Conservation (phyloP, 1,139 yeast species). For the Lodderomyces margitis region DNA sequence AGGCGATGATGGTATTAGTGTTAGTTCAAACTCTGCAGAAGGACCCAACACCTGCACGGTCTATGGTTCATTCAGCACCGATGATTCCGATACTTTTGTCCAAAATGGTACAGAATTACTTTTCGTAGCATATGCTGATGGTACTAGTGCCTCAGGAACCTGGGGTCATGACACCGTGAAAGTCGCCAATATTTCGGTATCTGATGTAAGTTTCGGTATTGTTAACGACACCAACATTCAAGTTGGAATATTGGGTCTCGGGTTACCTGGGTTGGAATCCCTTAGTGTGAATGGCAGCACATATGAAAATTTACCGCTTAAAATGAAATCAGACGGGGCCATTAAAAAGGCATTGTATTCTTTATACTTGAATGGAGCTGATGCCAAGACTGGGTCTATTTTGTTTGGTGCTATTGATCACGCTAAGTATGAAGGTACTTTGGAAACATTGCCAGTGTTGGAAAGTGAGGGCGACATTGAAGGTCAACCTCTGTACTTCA, state of each 20-base stretch:
- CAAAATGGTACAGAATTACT: slow-evolving; percentile 28
- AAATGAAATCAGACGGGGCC: slow-evolving; percentile 38
- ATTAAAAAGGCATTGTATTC: slow-evolving; percentile 48
- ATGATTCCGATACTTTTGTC: slow-evolving; percentile 30
- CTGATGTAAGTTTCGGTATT: slow-evolving; percentile 18
- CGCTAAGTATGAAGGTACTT: slow-evolving; percentile 24
- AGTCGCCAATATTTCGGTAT: slow-evolving; percentile 14
- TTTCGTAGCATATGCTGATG: slow-evolving; percentile 13
- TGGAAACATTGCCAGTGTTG: slow-evolving; percentile 13
- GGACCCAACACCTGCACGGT: slow-evolving; percentile 7
- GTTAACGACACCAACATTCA: slow-evolving; percentile 14
- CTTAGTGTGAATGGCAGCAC: slow-evolving; percentile 16
- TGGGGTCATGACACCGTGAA: slow-evolving; percentile 50
- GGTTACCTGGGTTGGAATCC: slow-evolving; percentile 20
- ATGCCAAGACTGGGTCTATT: slow-evolving; percentile 23
- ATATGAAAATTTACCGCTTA: slow-evolving; percentile 33
- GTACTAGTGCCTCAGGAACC: slow-evolving; percentile 39
- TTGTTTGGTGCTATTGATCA: slow-evolving; percentile 31
- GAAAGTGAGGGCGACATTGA: slow-evolving; percentile 9
- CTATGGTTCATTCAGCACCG: slow-evolving; percentile 13
- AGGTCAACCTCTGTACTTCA: slow-evolving; percentile 4
- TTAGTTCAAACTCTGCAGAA: neutral
- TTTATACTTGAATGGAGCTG: slow-evolving; percentile 25
- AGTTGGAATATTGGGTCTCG: slow-evolving; percentile 24
- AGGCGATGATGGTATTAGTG: neutral